phyloP scores from a whole-genome alignment of 2,329 filamentous ascomycete genomes.

The Elsinoe ampelina region DNA sequence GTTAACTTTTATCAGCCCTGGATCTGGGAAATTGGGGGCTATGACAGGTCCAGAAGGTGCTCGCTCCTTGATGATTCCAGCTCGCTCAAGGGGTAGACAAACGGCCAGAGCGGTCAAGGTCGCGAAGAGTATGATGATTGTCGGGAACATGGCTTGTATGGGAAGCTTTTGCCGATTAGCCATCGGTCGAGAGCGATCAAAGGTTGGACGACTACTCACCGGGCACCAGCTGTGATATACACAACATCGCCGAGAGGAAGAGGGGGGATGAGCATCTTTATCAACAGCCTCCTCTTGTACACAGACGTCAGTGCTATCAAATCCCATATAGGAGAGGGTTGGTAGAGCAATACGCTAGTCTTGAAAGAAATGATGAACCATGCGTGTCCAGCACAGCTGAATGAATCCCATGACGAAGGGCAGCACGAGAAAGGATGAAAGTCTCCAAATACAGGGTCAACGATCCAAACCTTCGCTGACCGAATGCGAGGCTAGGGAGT shows the following conservation, averaged over 20 bases:
- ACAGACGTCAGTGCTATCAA: neutral
- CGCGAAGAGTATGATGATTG: neutral
- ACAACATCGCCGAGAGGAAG: neutral
- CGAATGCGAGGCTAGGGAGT: slow-evolving; percentile 2
- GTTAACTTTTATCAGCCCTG: slow-evolving; percentile 42
- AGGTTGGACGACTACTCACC: neutral
- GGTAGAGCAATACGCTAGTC: slow-evolving; percentile 8
- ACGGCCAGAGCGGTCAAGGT: slow-evolving; percentile 6
- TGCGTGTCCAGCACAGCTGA: neutral
- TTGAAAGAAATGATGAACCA: neutral
- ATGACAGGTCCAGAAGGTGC: slow-evolving; percentile 14
- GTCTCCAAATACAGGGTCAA: neutral
- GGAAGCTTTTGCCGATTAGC: slow-evolving; percentile 1
- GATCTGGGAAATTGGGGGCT: slow-evolving; percentile 31
- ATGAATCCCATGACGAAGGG: slow-evolving; percentile 10
- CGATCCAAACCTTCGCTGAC: slow-evolving; percentile 5
- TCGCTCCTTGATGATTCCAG: slow-evolving; percentile 5
- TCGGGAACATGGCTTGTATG: slow-evolving; percentile 1
- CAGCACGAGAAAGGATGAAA: neutral
- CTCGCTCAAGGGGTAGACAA: neutral
- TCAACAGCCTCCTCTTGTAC: slow-evolving; percentile 1
- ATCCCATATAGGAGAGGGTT: slow-evolving; percentile 2
- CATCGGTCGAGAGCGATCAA: neutral
- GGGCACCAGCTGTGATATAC: neutral
- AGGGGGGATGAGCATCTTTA: neutral